Conservation (phyloP, 176 grass and related monocot species). For the Rhynchospora breviuscula region DNA sequence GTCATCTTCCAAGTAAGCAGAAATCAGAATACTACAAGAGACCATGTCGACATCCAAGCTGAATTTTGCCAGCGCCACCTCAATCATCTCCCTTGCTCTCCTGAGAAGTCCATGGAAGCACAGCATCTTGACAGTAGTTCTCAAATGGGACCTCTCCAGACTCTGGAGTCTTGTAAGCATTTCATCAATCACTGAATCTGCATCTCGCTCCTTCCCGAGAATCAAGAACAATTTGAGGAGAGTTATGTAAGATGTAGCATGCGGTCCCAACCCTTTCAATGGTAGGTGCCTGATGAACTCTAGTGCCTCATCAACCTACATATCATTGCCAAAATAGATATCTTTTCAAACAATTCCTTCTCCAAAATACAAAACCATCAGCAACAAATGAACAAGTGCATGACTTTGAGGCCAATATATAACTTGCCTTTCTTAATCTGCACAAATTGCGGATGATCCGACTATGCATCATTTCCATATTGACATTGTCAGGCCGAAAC, state of each 20-base stretch:
- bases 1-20: not conserved
- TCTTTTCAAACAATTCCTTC: not conserved
- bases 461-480: not conserved
- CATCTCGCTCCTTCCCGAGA: constrained; percentile 1
- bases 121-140: not conserved
- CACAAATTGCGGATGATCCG: not conserved
- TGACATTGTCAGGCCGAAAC: not conserved
- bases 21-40: not conserved
- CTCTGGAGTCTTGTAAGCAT: not conserved
- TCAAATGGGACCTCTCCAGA: not conserved
- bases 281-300: not conserved
- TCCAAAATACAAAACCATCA: not conserved
- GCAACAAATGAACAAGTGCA: not conserved
- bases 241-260: not conserved
- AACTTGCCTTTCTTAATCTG: not conserved
- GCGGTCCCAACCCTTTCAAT: not conserved
- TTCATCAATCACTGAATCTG: not conserved
- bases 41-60: not conserved
- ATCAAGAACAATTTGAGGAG: not conserved
- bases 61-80: not conserved
- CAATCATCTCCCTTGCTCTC: constrained; percentile 11
- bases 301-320: constrained; percentile 6
- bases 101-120: not conserved
- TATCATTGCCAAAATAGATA: not conserved
- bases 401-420: not conserved